A percentile compares a stretch with the other conserved stretches of the same genome.
Evolutionary conservation across 768 basidiomycete genomes (phyloP).

Genomic region (Candolleomyces aberdarensis): DNA sequence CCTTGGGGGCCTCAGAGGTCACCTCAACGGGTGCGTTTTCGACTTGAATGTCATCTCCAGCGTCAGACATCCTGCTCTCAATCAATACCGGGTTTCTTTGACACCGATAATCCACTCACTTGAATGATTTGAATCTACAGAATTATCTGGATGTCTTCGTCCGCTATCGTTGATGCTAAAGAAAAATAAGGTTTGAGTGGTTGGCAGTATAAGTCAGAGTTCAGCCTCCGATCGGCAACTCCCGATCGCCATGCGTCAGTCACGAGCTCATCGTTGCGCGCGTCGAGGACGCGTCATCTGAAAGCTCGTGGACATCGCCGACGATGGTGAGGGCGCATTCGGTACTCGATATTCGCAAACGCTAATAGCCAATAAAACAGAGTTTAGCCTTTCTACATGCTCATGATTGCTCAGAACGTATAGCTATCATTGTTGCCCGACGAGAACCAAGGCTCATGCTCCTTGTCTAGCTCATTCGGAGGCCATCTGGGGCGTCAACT

Average conservation of each 20-base stretch:
- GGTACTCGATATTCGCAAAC: neutral
- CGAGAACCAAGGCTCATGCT: slow-evolving; percentile 25
- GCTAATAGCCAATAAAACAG: slow-evolving; percentile 26
- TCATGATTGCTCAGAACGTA: slow-evolving; percentile 78
- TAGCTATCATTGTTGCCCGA: slow-evolving; percentile 27
- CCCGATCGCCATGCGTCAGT: slow-evolving; percentile 25
- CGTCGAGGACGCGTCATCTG: slow-evolving; percentile 24
- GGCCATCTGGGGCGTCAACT: slow-evolving; percentile 74
- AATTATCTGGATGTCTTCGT: slow-evolving; percentile 73
- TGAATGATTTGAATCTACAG: slow-evolving; percentile 31
- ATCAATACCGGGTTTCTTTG: slow-evolving; percentile 8
- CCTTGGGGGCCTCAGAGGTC: slow-evolving; percentile 86
- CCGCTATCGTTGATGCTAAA: slow-evolving; percentile 91
- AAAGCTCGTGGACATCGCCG: neutral
- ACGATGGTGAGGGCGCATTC: slow-evolving; percentile 28
- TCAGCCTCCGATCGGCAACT: slow-evolving; percentile 53
- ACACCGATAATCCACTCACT: slow-evolving; percentile 25
- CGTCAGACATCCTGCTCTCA: slow-evolving; percentile 82
- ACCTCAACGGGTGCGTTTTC: slow-evolving; percentile 81
- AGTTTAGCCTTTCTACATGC: slow-evolving; percentile 74
- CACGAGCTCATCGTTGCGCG: slow-evolving; percentile 7
- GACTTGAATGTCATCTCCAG: slow-evolving; percentile 91
- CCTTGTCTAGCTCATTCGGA: slow-evolving; percentile 66
- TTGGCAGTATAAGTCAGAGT: slow-evolving; percentile 27
- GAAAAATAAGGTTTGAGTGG: slow-evolving; percentile 44